phyloP scores from a whole-genome alignment of 306 rosid species.

The Boehmeria nivea region DNA sequence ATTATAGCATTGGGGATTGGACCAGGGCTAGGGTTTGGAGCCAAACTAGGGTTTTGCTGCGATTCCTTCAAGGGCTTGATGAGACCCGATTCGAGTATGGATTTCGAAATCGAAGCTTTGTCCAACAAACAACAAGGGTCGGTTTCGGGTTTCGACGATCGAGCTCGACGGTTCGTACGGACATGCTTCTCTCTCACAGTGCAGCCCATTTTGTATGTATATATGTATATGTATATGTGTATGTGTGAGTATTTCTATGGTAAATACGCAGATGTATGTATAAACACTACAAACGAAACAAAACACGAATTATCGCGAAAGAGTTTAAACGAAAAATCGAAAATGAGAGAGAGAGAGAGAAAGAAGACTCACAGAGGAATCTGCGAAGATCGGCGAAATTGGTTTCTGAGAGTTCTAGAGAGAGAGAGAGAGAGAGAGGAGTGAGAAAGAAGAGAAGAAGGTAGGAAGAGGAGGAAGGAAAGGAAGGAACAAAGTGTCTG shows the following conservation, averaged over 20 bases:
- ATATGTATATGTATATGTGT: not conserved
- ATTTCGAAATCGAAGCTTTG: conserved; percentile 55
- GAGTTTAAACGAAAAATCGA: not conserved
- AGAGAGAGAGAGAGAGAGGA: conserved; percentile 1
- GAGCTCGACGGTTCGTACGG: conserved; percentile 64
- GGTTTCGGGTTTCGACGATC: conserved; percentile 47
- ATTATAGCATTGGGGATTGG: conserved; percentile 15
- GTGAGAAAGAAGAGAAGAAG: no score
- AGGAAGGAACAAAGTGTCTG: no score
- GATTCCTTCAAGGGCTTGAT: conserved; percentile 44
- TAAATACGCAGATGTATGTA: not conserved
- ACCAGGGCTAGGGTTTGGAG: conserved; percentile 28
- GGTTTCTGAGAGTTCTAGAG: conserved; percentile 5
- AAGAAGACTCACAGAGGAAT: conserved; percentile 22
- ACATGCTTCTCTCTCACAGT: conserved; percentile 76
- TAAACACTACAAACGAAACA: not conserved
- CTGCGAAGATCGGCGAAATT: conserved; percentile 17
- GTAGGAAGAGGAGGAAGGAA: no score
- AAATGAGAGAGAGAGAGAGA: not conserved
- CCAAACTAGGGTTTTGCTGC: conserved; percentile 27
- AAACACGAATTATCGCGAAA: no score
- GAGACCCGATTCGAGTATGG: conserved; percentile 59
- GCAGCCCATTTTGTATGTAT: conserved; percentile 62
- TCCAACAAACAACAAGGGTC: conserved; percentile 43
- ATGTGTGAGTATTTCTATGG: no score